These are phyloP conservation scores for Senna siamea DNA, from an alignment of 306 rosid species.

Conservation along the genomic window DNA sequence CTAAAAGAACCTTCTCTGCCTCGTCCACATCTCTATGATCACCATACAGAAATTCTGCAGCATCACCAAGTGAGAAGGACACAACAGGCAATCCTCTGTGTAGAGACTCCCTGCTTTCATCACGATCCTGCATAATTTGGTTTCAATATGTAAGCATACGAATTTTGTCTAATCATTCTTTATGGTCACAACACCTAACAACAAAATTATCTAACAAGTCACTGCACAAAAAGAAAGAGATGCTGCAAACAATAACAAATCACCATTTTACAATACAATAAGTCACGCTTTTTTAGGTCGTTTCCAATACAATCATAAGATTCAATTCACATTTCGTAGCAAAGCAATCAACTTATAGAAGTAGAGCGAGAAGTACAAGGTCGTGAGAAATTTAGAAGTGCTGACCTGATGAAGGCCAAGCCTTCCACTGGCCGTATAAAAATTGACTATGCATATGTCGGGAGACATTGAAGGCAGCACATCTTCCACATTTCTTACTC, in stretches of 20 bases:
- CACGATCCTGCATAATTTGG: conserved; percentile 66
- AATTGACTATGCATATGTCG: conserved; percentile 69
- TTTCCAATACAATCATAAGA: neutral
- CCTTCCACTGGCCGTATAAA: conserved; percentile 58
- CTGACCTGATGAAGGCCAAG: conserved; percentile 77
- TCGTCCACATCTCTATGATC: conserved; percentile 49
- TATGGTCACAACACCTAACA: too few species aligned
- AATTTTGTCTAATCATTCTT: too few species aligned
- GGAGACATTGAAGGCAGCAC: conserved; percentile 69
- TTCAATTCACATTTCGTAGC: too few species aligned
- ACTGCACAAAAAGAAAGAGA: too few species aligned
- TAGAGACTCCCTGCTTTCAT: conserved; percentile 66
- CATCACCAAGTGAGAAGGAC: conserved; percentile 70
- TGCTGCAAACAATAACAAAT: too few species aligned
- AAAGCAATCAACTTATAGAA: too few species aligned
- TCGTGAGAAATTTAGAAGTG: too few species aligned
- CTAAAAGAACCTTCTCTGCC: conserved; percentile 56
- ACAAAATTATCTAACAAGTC: too few species aligned
- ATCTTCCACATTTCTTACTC: conserved; percentile 37
- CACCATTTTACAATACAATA: too few species aligned
- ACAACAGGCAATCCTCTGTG: conserved; percentile 64
- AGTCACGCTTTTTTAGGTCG: too few species aligned
- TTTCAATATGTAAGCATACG: too few species aligned
- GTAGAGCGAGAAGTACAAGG: too few species aligned
- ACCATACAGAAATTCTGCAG: conserved; percentile 77